Conservation (phyloP, 768 basidiomycete species). For the Gautieria morchelliformis region DNA sequence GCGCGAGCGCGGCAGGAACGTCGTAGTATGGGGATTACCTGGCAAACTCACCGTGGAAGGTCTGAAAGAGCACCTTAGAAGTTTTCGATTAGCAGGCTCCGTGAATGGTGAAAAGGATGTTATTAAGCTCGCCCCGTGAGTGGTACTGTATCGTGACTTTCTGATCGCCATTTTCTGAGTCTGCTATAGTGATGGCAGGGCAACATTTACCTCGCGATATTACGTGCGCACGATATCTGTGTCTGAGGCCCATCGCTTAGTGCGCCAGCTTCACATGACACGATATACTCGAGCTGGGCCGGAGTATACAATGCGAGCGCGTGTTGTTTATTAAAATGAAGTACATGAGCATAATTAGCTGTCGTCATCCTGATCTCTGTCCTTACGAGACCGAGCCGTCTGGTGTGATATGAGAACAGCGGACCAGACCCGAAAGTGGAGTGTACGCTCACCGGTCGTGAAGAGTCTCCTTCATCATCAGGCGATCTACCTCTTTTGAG, state of each 20-base stretch:
- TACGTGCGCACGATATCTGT: slow-evolving; percentile 44
- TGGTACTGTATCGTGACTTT: slow-evolving; percentile 5
- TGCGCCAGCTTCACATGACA: slow-evolving; percentile 53
- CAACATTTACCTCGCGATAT: slow-evolving; percentile 11
- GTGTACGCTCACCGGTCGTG: slow-evolving; percentile 39
- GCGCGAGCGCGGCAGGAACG: slow-evolving; percentile 38
- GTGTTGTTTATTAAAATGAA: slow-evolving; percentile 36
- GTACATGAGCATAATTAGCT: slow-evolving; percentile 8
- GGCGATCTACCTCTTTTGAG: slow-evolving; percentile 70
- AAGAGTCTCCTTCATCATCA: slow-evolving; percentile 60
- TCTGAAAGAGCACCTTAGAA: slow-evolving; percentile 30
- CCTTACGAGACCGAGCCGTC: slow-evolving; percentile 7
- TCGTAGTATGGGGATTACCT: slow-evolving; percentile 55
- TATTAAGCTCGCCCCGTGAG: slow-evolving; percentile 42
- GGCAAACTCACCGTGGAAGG: slow-evolving; percentile 28
- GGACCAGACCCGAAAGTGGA: not conserved
- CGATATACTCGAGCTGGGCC: slow-evolving; percentile 28
- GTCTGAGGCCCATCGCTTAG: slow-evolving; percentile 62
- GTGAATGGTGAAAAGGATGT: slow-evolving; percentile 35
- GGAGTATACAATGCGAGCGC: slow-evolving; percentile 37
- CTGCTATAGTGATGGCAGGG: not conserved
- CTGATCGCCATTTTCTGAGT: not conserved
- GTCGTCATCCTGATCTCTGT: slow-evolving; percentile 8
- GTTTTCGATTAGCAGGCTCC: slow-evolving; percentile 32
- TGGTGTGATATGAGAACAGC: not conserved